Conservation (phyloP, 345 rosid species). For the Linum trigynum region DNA sequence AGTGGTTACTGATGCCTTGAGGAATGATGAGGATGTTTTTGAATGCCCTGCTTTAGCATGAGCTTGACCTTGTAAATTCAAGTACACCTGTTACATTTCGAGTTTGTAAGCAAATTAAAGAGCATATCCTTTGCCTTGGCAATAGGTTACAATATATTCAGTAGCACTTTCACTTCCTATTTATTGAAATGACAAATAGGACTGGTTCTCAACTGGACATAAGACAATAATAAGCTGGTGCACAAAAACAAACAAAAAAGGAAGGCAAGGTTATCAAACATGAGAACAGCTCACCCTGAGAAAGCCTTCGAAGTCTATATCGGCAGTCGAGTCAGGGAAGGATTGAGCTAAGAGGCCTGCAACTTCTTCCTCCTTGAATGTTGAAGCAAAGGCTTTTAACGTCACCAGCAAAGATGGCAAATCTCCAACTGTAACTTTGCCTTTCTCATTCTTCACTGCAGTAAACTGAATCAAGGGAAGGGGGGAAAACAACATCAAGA, state of each 20-base stretch:
- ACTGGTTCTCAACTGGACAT: too few species aligned
- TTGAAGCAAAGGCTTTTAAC: conserved; percentile 46
- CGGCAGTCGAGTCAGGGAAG: conserved; percentile 30
- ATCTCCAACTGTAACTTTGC: conserved; percentile 45
- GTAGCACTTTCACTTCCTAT: background rate
- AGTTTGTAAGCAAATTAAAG: background rate
- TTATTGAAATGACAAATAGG: too few species aligned
- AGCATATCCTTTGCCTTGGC: background rate
- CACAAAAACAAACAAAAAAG: too few species aligned
- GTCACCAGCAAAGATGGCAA: conserved; percentile 56
- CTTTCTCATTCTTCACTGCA: conserved; percentile 47
- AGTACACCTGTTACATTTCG: conserved; percentile 46
- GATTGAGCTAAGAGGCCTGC: conserved; percentile 34
- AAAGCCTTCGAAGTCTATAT: conserved; percentile 68
- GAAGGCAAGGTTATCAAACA: background rate
- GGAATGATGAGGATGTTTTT: conserved; percentile 61
- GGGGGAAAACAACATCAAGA: background rate
- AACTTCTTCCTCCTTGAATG: conserved; percentile 59
- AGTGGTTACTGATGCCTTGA: conserved; percentile 56
- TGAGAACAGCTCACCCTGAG: conserved; percentile 46
- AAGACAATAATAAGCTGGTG: too few species aligned
- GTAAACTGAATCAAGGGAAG: conserved; percentile 36
- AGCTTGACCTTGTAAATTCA: conserved; percentile 53
- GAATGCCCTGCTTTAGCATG: conserved; percentile 45
- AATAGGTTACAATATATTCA: background rate